Conservation (phyloP, 768 basidiomycete genomes). For the Boletus pseudopeckii region DNA sequence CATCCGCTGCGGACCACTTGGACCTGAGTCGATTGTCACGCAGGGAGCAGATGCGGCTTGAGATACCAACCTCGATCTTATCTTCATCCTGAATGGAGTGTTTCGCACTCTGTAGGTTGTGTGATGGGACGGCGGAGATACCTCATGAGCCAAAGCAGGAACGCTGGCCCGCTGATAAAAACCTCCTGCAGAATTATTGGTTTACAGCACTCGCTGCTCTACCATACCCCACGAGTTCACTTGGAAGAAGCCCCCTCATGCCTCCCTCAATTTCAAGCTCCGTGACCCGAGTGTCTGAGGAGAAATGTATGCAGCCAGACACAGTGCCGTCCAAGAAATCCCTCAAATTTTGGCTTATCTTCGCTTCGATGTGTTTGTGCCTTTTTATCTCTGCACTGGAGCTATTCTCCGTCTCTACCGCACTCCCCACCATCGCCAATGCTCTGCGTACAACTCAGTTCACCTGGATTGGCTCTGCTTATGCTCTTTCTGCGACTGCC, state of each 20-base stretch:
- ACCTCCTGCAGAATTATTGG: too few species aligned
- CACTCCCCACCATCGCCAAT: background rate
- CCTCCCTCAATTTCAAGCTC: background rate
- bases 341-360: background rate
- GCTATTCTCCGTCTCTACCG: background rate
- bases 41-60: too few species aligned
- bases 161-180: too few species aligned
- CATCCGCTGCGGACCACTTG: too few species aligned
- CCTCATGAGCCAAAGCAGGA: too few species aligned
- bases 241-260: background rate
- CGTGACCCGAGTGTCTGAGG: too few species aligned
- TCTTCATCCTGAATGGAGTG: too few species aligned
- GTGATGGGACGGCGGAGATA: too few species aligned
- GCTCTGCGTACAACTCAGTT: background rate
- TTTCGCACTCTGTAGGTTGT: too few species aligned
- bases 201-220: background rate
- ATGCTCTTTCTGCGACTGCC: background rate
- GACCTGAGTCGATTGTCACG: too few species aligned
- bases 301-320: too few species aligned
- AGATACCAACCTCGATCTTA: too few species aligned
- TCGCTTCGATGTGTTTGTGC: background rate
- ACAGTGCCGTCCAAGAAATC: background rate
- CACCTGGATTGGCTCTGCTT: background rate
- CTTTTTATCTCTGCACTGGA: background rate
- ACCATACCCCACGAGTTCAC: background rate